Base-by-base conservation (phyloP, 176 grass and related monocot genomes). In the Raddia distichophylla region DNA sequence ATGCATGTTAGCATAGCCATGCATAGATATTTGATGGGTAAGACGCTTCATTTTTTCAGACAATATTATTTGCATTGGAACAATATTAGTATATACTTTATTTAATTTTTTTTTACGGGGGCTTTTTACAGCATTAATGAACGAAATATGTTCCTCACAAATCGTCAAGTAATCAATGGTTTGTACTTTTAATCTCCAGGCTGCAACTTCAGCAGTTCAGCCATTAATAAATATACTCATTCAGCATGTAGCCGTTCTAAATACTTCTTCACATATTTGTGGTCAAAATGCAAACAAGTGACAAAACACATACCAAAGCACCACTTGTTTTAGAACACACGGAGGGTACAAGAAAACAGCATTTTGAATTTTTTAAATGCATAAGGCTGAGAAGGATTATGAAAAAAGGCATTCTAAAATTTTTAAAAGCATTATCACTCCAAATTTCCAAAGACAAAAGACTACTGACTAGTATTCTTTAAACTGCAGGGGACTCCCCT, bases 1-100 rank as follows among this genome's bases (percentile, higher is more conserved):
- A 74, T 80, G 76, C 68, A 74, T 80, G 83, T 64, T 66, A 88
- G 68, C 18, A 13, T 77, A 47, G 45, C 65, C 34, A 87, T 75
- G 27, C 74, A 67, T 17, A 85, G 65, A 58, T 67, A 45, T 77
- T 72, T 13, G 18, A 10, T 53, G 60, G 64, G 64, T 57, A 84
- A 86, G 18, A 34, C 15, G 37, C 6, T 62, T 45, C 9, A 72
- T 55, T 20, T 71, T 27, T 71, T 67, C 16, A 79, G 46, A 86
- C 17, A 60, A 53, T 64, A 46, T 45, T 13, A 57, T 34, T 71
- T 71, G 15, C 54, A 71, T 8, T 72, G 42, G 17, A 77, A 52
- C 7, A 51, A 82, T 15, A 27, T 27, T 27, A 27, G 27, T 27
- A 27, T 27, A 79, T 5, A 67, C 51, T 15, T 60, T 49, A 82